Evolutionary conservation across 164 flowering plant genomes (phyloP), one percentile per base, ranked within the genome.

Genomic region (Hamamelis virginiana): DNA sequence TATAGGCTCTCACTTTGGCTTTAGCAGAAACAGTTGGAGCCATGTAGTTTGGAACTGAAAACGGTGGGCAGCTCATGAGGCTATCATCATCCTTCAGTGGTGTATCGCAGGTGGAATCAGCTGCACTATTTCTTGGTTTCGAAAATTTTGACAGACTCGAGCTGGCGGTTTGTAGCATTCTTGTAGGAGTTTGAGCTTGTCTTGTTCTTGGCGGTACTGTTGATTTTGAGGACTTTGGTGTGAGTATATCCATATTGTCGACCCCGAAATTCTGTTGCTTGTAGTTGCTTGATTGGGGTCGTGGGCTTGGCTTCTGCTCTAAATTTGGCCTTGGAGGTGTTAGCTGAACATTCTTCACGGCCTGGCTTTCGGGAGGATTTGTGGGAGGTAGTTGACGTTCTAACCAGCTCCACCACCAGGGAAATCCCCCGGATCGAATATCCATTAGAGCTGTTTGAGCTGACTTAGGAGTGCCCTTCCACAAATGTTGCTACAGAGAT

Each of bases 371-470:
- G 8, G 80, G 64, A 51, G 74, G 27, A 41, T 74, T 70, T 14
- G 80, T 15, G 0, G 85, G 72, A 69, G 89, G 85, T 4, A 78
- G 73, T 58, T 83, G 91, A 13, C 86, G 84, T 21, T 95, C 96
- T 53, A 95, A 52, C 96, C 97, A 91, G 80, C 80, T 95, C 97
- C 97, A 91, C 94, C 94, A 89, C 90, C 94, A 88, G 0, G 97
- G 97, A 27, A 80, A 82, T 43, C 89, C 92, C 11, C 88, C 87
- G 0, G 89, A 65, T 27, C 83, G 78, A 59, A 83, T 68, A 66
- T 85, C 93, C 59, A 74, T 60, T 8, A 79, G 65, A 64, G 80
- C 74, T 33, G 75, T 45, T 52, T 81, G 85, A 48, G 83, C 77
- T 25, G 90, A 75, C 67, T 73, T 87, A 0, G 87, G 87, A 47